Evolutionary conservation across 257 asterid genomes (phyloP), one percentile per base, ranked within the genome.

Genomic region (Gardenia jasminoides): DNA sequence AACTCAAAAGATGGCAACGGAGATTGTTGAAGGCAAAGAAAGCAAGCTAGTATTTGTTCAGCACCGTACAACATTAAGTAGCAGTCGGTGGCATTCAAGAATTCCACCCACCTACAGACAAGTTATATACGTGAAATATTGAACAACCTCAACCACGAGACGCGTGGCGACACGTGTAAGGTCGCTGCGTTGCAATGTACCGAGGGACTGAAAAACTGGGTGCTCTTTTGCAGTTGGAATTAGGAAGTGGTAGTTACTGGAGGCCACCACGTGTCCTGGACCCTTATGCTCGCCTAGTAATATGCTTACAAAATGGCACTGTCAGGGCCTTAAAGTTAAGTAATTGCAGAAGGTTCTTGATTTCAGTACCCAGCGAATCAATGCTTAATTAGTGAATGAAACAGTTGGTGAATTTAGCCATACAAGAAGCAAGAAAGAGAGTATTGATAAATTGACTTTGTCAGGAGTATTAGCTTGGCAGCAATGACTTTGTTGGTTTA

Each of bases 131-230:
- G 13, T 31, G 15, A 26, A 17, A 28, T 16, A 24, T 11, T 72
- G 76, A 69, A n/a, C n/a, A n/a, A n/a, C n/a, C n/a, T 56, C 33
- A 59, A 26, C 28, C 41, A 39, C 30, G 20, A 36, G 67, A 70
- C 84, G 66, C 71, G 68, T 71, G 79, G 78, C 26, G 30, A 82
- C 76, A 79, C 81, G 76, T 83, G 76, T 83, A 65, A 56, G 81
- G 58, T 41, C 13, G 48, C 4, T 12, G 70, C 61, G 66, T 68
- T 28, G 41, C 17, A 22, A 22, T 7, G 7, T 19, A 19, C 28
- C 26, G 75, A 65, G 30, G 46, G 74, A 72, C 50, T n/a, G 46
- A 62, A 43, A 50, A 44, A 66, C 12, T 24, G 15, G 24, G 76
- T n/a, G 70, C 10, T 54, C 46, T 56, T 26, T 41, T 26, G 41